A percentile compares a stretch with the other conserved stretches of the same genome.
Evolutionary conservation across 139 green algal species (phyloP).

Genomic region (Edaphochlamys debaryana): DNA sequence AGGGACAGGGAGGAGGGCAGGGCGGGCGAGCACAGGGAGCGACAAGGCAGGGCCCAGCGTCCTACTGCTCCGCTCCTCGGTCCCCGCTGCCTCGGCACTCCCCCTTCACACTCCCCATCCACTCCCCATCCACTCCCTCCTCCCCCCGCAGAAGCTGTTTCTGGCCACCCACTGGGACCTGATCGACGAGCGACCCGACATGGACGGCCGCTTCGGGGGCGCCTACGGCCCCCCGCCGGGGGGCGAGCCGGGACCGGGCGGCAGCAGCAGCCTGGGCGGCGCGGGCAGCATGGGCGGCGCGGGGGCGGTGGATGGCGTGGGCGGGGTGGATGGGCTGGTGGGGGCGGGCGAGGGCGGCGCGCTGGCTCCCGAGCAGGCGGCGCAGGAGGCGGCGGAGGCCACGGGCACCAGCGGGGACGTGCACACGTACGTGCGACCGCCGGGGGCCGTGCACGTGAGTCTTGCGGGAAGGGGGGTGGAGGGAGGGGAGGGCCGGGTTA

Average conservation of each 20-base stretch:
- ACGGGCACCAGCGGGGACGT: conserved; percentile 42
- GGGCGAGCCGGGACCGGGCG: too few relatives aligned
- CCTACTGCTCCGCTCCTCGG: too few relatives aligned
- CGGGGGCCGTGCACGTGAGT: conserved; percentile 20
- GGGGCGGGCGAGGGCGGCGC: neutral
- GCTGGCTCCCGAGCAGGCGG: too few relatives aligned
- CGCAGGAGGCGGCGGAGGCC: conserved; percentile 29
- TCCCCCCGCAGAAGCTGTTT: conserved; percentile 60
- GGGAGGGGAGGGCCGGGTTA: too few relatives aligned
- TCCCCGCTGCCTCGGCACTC: too few relatives aligned
- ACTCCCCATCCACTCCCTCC: neutral
- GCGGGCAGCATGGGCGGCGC: neutral
- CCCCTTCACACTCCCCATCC: too few relatives aligned
- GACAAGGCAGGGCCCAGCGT: too few relatives aligned
- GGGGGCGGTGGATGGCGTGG: neutral
- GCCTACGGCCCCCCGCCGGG: too few relatives aligned
- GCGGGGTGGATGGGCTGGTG: conserved; percentile 14
- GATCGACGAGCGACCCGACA: conserved; percentile 44
- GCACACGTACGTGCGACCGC: conserved; percentile 59
- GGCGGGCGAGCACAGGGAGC: too few relatives aligned
- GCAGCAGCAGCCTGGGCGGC: too few relatives aligned
- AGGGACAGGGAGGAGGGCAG: too few relatives aligned
- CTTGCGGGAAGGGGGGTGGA: neutral
- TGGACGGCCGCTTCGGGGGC: neutral
- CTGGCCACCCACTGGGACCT: conserved; percentile 68